Percentiles rank a stretch among this genome's conserved stretches.
These are phyloP conservation scores for Kalmusia sp. DNA, from an alignment of 2,329 filamentous ascomycete species.

Conservation along the genomic window DNA sequence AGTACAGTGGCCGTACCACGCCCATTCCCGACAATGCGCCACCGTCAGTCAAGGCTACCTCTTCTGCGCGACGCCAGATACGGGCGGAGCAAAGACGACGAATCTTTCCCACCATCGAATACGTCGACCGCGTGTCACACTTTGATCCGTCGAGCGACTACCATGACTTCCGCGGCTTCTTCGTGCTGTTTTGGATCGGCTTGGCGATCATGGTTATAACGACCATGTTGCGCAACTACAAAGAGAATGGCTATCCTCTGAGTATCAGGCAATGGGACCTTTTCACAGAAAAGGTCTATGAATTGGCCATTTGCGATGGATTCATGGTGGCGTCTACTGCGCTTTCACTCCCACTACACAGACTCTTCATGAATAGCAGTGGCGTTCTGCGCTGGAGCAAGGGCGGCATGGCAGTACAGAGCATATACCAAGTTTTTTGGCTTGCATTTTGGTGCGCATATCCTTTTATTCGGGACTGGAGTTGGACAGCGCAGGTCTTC, in stretches of 20 bases:
- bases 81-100: slow-evolving; percentile 82
- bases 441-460: slow-evolving; percentile 78
- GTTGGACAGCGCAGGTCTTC: slow-evolving; percentile 97
- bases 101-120: slow-evolving; percentile 92
- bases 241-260: slow-evolving; percentile 88
- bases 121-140: slow-evolving; percentile 88
- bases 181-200: slow-evolving; percentile 97
- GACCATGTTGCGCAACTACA: slow-evolving; percentile 89
- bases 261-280: slow-evolving; percentile 86
- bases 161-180: slow-evolving; percentile 95
- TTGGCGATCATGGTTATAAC: slow-evolving; percentile 97
- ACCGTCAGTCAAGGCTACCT: slow-evolving; percentile 88
- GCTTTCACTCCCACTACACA: slow-evolving; percentile 76
- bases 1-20: slow-evolving; percentile 77
- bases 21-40: slow-evolving; percentile 88
- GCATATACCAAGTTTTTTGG: slow-evolving; percentile 81
- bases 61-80: slow-evolving; percentile 81
- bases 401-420: slow-evolving; percentile 83
- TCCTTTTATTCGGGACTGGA: slow-evolving; percentile 87
- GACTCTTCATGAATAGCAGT: slow-evolving; percentile 65
- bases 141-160: slow-evolving; percentile 94
- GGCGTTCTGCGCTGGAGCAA: slow-evolving; percentile 73
- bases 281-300: slow-evolving; percentile 87
- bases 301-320: slow-evolving; percentile 82
- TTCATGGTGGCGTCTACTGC: slow-evolving; percentile 82